Conservation (phyloP, 345 rosid genomes). For the Litchi chinensis region DNA sequence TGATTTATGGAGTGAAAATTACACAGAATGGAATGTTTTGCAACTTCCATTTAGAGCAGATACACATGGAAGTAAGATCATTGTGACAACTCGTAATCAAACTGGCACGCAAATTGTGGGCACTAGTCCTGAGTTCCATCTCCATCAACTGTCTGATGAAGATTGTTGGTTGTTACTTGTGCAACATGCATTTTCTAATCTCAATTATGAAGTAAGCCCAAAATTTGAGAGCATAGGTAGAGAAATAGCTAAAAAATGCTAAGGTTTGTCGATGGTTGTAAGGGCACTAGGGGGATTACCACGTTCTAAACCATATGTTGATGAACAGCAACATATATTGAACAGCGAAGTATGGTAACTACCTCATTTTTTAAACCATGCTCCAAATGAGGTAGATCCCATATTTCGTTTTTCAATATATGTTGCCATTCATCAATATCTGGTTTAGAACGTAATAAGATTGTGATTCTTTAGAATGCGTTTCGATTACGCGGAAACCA, state of each 20-base stretch:
- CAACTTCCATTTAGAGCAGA: background rate
- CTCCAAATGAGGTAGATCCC: too few relatives aligned
- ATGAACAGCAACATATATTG: background rate
- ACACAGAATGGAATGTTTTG: background rate
- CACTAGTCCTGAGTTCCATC: background rate
- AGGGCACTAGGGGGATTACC: background rate
- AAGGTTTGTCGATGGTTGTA: background rate
- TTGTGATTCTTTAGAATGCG: conserved; percentile 16
- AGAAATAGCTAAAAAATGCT: background rate
- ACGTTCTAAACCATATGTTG: background rate
- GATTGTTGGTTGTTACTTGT: too few relatives aligned
- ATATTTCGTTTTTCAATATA: too few relatives aligned
- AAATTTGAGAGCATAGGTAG: background rate
- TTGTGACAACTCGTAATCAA: background rate
- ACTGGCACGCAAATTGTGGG: too few relatives aligned
- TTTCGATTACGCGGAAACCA: conserved; percentile 37
- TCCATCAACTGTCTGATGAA: background rate
- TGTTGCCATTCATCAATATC: too few relatives aligned
- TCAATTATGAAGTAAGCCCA: background rate
- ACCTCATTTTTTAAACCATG: too few relatives aligned
- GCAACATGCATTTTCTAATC: background rate
- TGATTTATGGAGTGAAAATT: background rate
- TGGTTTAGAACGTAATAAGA: too few relatives aligned
- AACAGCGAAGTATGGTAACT: background rate
- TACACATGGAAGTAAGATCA: background rate